Percentiles rank a stretch among this genome's conserved stretches.
Evolutionary conservation across 345 rosid genomes (phyloP).

Genomic region (Turritis glabra): DNA sequence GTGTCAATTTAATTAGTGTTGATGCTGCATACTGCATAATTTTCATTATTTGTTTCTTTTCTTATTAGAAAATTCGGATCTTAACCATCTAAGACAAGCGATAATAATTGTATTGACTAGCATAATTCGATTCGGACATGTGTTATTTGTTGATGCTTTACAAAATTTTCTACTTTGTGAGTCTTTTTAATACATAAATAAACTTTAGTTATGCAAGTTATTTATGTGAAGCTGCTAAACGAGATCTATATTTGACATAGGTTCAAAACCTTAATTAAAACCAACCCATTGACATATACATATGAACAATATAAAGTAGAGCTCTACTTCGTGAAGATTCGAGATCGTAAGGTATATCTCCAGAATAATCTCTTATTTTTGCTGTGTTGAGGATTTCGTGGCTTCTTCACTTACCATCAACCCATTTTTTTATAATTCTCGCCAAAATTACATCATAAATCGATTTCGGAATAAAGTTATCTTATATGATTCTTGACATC

Average conservation of each 20-base stretch:
- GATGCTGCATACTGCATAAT: not conserved
- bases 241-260: not conserved
- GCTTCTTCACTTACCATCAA: conserved; percentile 4
- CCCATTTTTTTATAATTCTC: not conserved
- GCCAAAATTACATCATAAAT: not conserved
- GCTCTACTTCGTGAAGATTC: conserved; percentile 21
- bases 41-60: not conserved
- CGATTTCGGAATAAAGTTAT: conserved; percentile 12
- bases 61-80: not conserved
- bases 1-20: not conserved
- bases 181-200: not conserved
- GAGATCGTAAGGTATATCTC: conserved; percentile 22
- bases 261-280: not conserved
- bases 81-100: not conserved
- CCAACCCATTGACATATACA: not conserved
- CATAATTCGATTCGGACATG: not conserved
- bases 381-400: conserved; percentile 15
- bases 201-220: not conserved
- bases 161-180: not conserved
- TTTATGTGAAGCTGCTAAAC: not conserved
- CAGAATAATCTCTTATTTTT: not conserved
- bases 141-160: not conserved
- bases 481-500: conserved; percentile 16
- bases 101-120: not conserved
- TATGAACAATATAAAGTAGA: not conserved